Evolutionary conservation across 2,329 filamentous ascomycete genomes (phyloP).

Genomic region (Talaromyces albobiverticillius): DNA sequence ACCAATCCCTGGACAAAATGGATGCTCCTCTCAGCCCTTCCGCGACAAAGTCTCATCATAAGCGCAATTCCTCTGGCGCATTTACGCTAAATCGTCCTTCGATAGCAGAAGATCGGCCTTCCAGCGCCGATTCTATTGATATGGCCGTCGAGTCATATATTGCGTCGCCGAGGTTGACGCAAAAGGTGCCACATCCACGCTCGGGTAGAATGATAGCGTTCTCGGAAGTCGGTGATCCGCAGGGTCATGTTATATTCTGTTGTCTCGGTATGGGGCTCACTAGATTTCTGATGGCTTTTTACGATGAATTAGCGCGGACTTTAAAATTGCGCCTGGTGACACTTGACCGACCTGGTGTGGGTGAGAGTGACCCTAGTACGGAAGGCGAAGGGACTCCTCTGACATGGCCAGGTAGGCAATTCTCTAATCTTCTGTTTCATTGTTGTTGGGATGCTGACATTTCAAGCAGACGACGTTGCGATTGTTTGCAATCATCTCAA

Average conservation of each 20-base stretch:
- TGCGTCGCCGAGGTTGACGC: slow-evolving; percentile 76
- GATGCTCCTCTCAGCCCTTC: slow-evolving; percentile 27
- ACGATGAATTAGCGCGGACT: slow-evolving; percentile 88
- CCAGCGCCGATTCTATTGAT: slow-evolving; percentile 82
- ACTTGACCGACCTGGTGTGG: slow-evolving; percentile 88
- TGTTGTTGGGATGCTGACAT: background rate
- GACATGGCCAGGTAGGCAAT: slow-evolving; percentile 90
- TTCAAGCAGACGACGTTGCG: slow-evolving; percentile 73
- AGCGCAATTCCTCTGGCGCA: slow-evolving; percentile 39
- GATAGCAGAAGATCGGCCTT: slow-evolving; percentile 67
- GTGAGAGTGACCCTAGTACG: slow-evolving; percentile 80
- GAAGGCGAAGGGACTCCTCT: slow-evolving; percentile 82
- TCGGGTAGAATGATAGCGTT: slow-evolving; percentile 89
- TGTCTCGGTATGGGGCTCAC: slow-evolving; percentile 98
- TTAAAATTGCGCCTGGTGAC: slow-evolving; percentile 88
- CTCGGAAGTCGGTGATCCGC: slow-evolving; percentile 90
- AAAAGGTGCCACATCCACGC: slow-evolving; percentile 81
- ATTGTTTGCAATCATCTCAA: slow-evolving; percentile 89
- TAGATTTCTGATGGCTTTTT: slow-evolving; percentile 93
- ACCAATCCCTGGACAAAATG: slow-evolving; percentile 28
- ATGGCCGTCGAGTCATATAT: slow-evolving; percentile 84
- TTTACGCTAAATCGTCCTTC: slow-evolving; percentile 39
- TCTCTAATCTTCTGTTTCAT: slow-evolving; percentile 29
- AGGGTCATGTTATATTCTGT: slow-evolving; percentile 89
- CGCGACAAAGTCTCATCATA: slow-evolving; percentile 28